These are phyloP conservation scores for Nicotiana tomentosiformis DNA, from an alignment of 257 asterid species.

Conservation along the genomic window DNA sequence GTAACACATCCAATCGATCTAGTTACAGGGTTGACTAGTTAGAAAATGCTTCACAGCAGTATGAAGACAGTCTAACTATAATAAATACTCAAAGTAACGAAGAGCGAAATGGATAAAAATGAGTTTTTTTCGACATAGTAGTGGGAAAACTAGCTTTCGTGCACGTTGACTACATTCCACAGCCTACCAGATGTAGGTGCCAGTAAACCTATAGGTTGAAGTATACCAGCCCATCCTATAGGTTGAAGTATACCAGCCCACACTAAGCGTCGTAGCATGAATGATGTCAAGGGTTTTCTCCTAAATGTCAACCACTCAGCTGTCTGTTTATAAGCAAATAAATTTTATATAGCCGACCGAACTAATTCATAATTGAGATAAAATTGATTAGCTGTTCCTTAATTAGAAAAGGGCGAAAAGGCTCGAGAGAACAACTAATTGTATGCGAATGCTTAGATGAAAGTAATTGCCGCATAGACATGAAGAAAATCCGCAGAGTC, in stretches of 20 bases:
- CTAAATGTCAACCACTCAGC: neutral
- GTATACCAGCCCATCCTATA: neutral
- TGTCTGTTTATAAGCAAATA: neutral
- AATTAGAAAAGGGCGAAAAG: neutral
- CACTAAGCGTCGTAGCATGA: neutral
- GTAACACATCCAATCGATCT: neutral
- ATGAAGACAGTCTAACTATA: neutral
- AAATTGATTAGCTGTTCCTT: neutral
- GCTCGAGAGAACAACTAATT: neutral
- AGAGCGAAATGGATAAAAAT: neutral
- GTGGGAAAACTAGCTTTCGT: neutral
- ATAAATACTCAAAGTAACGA: neutral
- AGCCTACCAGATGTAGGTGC: neutral
- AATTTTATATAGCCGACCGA: neutral
- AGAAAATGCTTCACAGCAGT: neutral
- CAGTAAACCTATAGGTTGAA: neutral
- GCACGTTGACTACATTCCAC: neutral
- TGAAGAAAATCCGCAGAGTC: neutral
- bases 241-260: neutral
- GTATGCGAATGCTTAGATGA: neutral
- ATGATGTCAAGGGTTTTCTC: neutral
- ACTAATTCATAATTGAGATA: too few species aligned
- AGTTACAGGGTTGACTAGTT: neutral
- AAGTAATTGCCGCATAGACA: neutral
- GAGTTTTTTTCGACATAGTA: neutral